Base-by-base conservation (phyloP, 768 basidiomycete species). In the Neoboletus brunneissimus region DNA sequence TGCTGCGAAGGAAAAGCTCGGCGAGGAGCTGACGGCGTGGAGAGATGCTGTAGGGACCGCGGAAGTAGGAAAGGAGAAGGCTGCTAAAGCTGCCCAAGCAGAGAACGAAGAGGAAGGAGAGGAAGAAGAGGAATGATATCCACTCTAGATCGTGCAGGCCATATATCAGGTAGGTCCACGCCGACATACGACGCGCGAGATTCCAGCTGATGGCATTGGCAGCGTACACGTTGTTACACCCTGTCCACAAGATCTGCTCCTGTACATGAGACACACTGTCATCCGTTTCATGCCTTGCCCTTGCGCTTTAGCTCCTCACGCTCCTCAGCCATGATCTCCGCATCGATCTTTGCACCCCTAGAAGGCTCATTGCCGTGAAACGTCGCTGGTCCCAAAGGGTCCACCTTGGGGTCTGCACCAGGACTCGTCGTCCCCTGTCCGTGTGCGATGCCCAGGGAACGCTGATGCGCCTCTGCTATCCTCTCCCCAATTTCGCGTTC, bases 1-100 rank as follows among this genome's bases (percentile, higher is more conserved):
- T 34, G 71, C 75, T 35, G 86, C 86, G 29, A 83, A 76, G 58
- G 75, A 74, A 42, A 73, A 76, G 29, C 61, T 88, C 5, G 89
- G 89, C 11, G 77, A 83, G 43, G 86, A 89, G 60, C 67, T 91
- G 69, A 91, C 89, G 0, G 77, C 69, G 6, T 91, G 88, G 89
- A 79, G 86, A 63, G 88, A 91, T 70, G 79, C 79, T 7, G 84
- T 90, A 5, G 87, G 88, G 13, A 86, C 79, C 47, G 65, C 72
- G 8, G 89, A 91, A 67, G 67, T 80, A 62, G 76, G 65, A 16
- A 89, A 88, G 64, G 88, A 90, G 62, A 76, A 72, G 53, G 72
- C 66, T 15, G 70, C 65, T 44, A 75, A 72, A 53, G 72, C 74
- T 9, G 77, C 76, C 10, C 77, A 70, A 0, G 72, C 75, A 12